Evolutionary conservation across 306 rosid species (phyloP).

Genomic region (Alnus glutinosa): DNA sequence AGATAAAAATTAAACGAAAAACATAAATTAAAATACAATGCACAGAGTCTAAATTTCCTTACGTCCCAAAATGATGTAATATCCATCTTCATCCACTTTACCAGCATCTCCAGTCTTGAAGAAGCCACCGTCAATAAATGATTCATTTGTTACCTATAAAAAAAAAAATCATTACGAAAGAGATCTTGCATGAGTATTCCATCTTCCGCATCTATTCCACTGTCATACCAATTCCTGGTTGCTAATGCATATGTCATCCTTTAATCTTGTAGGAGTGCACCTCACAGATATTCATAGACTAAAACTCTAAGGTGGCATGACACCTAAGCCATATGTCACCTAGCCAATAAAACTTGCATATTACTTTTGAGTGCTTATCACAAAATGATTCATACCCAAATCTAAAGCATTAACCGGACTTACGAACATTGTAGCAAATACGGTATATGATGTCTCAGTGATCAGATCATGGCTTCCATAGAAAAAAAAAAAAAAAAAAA

Average conservation of each 20-base stretch:
- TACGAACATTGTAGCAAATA: not conserved
- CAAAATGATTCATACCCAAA: not conserved
- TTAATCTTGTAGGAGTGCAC: not conserved
- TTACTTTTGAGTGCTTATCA: not conserved
- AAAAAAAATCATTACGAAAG: constrained; percentile 20
- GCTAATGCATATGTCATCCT: not conserved
- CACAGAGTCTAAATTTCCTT: constrained; percentile 42
- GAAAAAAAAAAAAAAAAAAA: not conserved
- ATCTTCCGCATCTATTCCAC: not conserved
- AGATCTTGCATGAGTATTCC: not conserved
- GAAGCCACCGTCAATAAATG: constrained; percentile 80
- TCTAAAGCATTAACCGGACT: not conserved
- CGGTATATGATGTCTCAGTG: not conserved
- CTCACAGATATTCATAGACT: not conserved
- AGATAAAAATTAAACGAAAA: not conserved
- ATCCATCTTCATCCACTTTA: constrained; percentile 77
- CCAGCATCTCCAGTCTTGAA: constrained; percentile 97
- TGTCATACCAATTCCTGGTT: not conserved
- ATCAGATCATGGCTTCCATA: not conserved
- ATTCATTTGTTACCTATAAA: constrained; percentile 64
- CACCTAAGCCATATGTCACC: not conserved
- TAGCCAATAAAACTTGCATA: too few species aligned
- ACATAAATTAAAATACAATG: constrained; percentile 4
- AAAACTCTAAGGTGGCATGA: not conserved
- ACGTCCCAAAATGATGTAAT: constrained; percentile 86